phyloP scores from a whole-genome alignment of 257 asterid genomes.

The Lycium ferocissimum region DNA sequence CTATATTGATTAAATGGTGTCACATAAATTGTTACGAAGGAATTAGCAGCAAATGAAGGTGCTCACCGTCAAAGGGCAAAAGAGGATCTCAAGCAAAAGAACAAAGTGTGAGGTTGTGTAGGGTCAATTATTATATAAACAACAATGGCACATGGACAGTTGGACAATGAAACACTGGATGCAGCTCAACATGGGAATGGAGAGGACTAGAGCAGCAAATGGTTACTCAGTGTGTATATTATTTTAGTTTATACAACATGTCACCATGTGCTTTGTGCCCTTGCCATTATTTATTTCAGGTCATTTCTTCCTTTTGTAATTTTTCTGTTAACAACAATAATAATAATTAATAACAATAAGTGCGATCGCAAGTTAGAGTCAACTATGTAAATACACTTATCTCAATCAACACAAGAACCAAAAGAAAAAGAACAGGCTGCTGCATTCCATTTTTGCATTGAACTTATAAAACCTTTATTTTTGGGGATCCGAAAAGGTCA shows the following conservation, averaged over 20 bases:
- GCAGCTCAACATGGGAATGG: slow-evolving; percentile 25
- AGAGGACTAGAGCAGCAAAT: neutral
- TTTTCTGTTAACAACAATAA: neutral
- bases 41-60: neutral
- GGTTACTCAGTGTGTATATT: neutral
- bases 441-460: neutral
- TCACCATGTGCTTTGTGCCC: slow-evolving; percentile 1
- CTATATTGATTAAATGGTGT: too few species aligned
- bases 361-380: neutral
- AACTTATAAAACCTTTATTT: neutral
- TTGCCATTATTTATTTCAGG: neutral
- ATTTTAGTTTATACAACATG: neutral
- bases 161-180: slow-evolving; percentile 16
- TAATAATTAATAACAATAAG: neutral
- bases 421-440: neutral
- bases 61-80: slow-evolving; percentile 22
- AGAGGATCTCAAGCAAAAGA: neutral
- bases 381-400: neutral
- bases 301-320: neutral
- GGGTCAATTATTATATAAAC: slow-evolving; percentile 9
- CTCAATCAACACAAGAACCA: neutral
- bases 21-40: too few species aligned
- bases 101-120: neutral
- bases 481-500: neutral
- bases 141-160: slow-evolving; percentile 29